phyloP scores from a whole-genome alignment of 345 rosid species.

The Eucalyptus curtisii region DNA sequence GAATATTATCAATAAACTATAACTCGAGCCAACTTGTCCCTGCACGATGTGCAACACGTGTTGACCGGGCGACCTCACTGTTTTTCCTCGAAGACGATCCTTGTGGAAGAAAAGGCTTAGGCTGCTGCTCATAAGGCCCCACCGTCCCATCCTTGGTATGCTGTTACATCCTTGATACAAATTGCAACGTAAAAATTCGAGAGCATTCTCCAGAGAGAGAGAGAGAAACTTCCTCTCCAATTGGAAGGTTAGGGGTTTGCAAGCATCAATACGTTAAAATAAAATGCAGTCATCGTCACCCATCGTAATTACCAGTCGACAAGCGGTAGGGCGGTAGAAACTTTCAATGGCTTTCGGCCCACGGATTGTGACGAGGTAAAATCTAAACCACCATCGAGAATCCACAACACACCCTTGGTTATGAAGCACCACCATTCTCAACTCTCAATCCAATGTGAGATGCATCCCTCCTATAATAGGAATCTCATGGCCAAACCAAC shows the following conservation, averaged over 20 bases:
- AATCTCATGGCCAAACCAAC: neutral
- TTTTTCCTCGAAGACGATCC: neutral
- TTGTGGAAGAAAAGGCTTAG: neutral
- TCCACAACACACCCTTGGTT: no score
- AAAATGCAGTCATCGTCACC: fast-evolving
- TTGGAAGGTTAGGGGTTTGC: no score
- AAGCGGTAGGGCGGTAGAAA: no score
- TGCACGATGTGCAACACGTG: neutral
- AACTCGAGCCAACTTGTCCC: neutral
- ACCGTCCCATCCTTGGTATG: neutral
- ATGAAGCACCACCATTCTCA: neutral
- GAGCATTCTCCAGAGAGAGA: no score
- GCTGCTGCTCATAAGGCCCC: neutral
- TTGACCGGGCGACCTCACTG: neutral
- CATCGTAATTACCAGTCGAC: no score
- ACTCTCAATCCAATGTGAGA: neutral
- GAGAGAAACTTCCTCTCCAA: no score
- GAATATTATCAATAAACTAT: neutral
- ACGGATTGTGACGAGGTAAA: fast-evolving
- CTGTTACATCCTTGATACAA: no score
- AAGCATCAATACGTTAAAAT: no score
- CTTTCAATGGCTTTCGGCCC: no score
- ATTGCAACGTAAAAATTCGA: no score
- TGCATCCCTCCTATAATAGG: neutral
- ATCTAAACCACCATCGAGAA: no score